Evolutionary conservation across 2,329 filamentous ascomycete species (phyloP).

Genomic region (Pseudogymnoascus sp.): DNA sequence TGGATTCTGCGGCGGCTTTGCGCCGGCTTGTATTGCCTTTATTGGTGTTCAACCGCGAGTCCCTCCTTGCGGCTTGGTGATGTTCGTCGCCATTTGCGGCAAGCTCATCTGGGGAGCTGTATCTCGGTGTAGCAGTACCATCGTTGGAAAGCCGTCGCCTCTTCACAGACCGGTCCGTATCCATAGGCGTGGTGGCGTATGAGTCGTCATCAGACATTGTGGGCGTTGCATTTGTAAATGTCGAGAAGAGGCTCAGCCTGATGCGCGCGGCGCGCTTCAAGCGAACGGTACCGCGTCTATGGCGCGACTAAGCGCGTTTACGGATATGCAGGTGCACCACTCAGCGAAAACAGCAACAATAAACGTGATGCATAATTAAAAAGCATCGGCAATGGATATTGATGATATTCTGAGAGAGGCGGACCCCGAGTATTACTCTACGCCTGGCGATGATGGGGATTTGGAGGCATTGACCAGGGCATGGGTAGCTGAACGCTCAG

Average conservation of each 20-base stretch:
- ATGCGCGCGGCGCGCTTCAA: not conserved
- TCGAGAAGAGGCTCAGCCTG: not conserved
- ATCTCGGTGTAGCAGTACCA: conserved; percentile 34
- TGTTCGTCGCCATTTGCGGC: conserved; percentile 24
- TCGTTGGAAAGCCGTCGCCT: conserved; percentile 31
- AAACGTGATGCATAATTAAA: not conserved
- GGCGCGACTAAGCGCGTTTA: not conserved
- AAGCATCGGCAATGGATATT: conserved; percentile 56
- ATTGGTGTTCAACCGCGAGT: conserved; percentile 25
- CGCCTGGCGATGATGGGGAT: conserved; percentile 45
- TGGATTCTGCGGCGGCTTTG: not conserved
- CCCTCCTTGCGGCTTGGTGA: conserved; percentile 29
- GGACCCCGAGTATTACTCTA: conserved; percentile 49
- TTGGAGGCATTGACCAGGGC: conserved; percentile 82
- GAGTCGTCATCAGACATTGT: not conserved
- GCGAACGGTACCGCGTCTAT: not conserved
- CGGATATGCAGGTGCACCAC: not conserved
- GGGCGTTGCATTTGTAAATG: not conserved
- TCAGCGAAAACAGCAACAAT: not conserved
- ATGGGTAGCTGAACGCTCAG: conserved; percentile 87
- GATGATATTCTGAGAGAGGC: conserved; percentile 73
- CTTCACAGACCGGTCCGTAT: conserved; percentile 14
- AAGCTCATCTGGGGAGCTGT: conserved; percentile 41
- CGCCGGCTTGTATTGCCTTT: conserved; percentile 1
- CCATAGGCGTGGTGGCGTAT: not conserved